Percentiles rank a stretch among this genome's conserved stretches.
Conservation (phyloP, 371 early-diverging fungal genomes). For the Syncephalastrum monosporum region DNA sequence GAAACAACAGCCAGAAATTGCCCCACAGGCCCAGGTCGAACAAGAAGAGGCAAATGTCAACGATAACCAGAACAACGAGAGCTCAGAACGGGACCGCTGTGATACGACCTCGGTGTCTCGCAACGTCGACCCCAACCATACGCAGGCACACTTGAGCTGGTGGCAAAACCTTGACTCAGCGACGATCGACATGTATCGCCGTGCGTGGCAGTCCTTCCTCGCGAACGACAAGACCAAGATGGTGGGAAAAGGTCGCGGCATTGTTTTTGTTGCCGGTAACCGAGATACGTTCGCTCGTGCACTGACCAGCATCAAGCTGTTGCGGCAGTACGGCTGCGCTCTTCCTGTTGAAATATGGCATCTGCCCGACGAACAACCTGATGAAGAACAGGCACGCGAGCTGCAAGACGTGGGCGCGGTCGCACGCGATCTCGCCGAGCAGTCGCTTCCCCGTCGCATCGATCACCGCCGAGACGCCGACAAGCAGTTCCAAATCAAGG, state of each 20-base stretch:
- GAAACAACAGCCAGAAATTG: no score
- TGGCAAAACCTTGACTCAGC: conserved; percentile 23
- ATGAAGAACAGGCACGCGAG: conserved; percentile 7
- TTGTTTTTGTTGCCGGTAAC: conserved; percentile 45
- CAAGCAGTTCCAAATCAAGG: conserved; percentile 56
- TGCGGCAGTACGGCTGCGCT: conserved; percentile 25
- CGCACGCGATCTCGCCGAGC: conserved; percentile 28
- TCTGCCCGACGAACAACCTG: conserved; percentile 35
- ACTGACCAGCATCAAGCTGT: conserved; percentile 26
- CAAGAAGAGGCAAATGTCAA: no score
- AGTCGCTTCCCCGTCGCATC: conserved; percentile 28
- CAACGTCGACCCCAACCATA: conserved; percentile 43
- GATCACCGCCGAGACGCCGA: conserved; percentile 26
- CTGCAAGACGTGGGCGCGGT: conserved; percentile 19
- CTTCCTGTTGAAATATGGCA: conserved; percentile 46
- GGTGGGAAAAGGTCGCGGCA: conserved; percentile 23
- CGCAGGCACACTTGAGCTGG: conserved; percentile 30
- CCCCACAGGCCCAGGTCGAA: no score
- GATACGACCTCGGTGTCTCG: conserved; percentile 19
- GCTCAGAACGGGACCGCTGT: conserved; percentile 7
- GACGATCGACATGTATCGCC: conserved; percentile 18
- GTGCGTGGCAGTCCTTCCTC: conserved; percentile 35
- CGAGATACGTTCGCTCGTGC: conserved; percentile 38
- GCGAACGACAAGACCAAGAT: conserved; percentile 7
- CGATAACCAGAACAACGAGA: no score